Evolutionary conservation across 306 rosid genomes (phyloP), one percentile per base, ranked within the genome.

Genomic region (Fragaria iinumae): DNA sequence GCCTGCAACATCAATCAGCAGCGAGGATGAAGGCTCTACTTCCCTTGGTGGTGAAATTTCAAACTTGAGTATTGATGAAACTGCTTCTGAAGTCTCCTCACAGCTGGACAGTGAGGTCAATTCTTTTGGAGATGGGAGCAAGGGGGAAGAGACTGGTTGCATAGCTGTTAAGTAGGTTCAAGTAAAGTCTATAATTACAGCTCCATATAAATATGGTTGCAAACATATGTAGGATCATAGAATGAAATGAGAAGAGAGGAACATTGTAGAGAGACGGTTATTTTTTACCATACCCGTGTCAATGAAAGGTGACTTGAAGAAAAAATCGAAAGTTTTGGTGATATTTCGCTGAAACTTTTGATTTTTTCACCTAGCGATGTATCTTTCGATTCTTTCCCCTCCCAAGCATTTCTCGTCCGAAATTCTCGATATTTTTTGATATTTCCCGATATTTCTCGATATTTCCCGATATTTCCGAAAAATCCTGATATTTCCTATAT

Each of bases 1-100:
- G 8, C 93, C 98, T 0, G 86, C 89, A 16, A 90, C 92, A 25
- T 95, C 99, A 5, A 70, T 88, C 39, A 87, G 85, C 0, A 95
- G 88, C 0, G 98, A 96, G 83, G 99, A 92, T 32, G 99, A 92
- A 77, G 83, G 38, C 79, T 86, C 88, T 57, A 89, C 90, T 59
- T 92, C 97, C 69, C 47, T 92, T 1, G 82, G 88, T 1, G 91
- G 97, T 4, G 99, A 96, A 67, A 49, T 89, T 74, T 87, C 91
- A 60, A 91, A 76, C 89, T 73, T 89, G 10, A 88, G 93, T 68
- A 75, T 86, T 4, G 99, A 96, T 7, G 99, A 96, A 67, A 83
- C 88, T 53, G 87, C 91, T 71, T 93, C 98, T 1, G 98, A 95
- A 38, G 69, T 65, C 47, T 65, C 69, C 69, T 65, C 69, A 36